A percentile compares a stretch with the other conserved stretches of the same genome.
Evolutionary conservation across 305 asterid genomes (phyloP).

Genomic region (Rubia balearica): DNA sequence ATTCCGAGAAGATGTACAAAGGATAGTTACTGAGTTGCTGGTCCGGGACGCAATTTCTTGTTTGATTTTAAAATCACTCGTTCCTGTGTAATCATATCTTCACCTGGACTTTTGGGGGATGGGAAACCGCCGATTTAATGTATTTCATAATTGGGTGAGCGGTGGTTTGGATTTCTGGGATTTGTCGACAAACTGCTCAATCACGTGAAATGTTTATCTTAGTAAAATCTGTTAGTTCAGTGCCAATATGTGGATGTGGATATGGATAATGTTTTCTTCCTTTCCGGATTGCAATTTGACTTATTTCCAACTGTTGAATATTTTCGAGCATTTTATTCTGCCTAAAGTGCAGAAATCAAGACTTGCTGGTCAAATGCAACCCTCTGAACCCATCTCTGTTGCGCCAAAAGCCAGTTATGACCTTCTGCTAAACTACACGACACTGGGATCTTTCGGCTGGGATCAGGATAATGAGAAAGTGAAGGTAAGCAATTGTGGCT

Average conservation of each 20-base stretch:
- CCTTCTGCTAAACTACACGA: neutral
- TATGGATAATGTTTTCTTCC: neutral
- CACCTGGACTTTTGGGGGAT: neutral
- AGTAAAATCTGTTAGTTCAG: neutral
- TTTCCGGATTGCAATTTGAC: neutral
- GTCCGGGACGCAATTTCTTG: no score
- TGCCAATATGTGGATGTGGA: neutral
- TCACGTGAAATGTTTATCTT: neutral
- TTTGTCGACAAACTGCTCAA: no score
- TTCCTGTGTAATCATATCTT: neutral
- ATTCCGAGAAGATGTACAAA: neutral
- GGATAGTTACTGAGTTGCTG: neutral
- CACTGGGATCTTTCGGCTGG: neutral
- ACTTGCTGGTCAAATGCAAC: neutral
- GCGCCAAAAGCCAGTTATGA: neutral
- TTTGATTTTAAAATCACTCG: neutral
- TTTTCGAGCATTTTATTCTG: neutral
- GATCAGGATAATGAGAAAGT: neutral
- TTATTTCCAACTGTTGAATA: no score
- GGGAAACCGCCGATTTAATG: neutral
- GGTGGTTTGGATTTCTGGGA: no score
- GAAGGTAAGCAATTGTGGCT: neutral
- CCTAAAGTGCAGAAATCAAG: neutral
- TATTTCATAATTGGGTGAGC: neutral
- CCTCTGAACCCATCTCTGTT: neutral